A percentile compares a stretch with the other conserved stretches of the same genome.
Evolutionary conservation across 495 filamentous ascomycete species (phyloP).

Genomic region (Trichoderma gamsii): DNA sequence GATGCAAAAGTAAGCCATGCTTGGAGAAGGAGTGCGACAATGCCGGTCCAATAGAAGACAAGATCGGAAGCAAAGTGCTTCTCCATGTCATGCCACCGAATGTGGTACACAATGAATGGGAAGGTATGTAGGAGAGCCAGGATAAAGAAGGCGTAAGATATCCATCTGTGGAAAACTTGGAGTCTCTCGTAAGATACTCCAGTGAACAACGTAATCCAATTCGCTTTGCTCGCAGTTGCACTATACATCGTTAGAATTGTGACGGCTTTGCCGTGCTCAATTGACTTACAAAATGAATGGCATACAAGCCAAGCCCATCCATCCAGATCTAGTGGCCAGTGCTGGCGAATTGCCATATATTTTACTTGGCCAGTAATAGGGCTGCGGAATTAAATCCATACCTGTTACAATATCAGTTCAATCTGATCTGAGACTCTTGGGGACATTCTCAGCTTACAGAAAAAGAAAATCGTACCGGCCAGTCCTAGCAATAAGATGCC

Average conservation of each 20-base stretch:
- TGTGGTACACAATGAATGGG: constrained; percentile 51
- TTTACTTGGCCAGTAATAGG: constrained; percentile 54
- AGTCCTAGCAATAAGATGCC: constrained; percentile 37
- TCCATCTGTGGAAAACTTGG: constrained; percentile 51
- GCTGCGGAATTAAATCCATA: constrained; percentile 45
- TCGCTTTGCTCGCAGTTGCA: constrained; percentile 30
- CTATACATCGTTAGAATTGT: background rate
- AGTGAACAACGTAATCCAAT: constrained; percentile 46
- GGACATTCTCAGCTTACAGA: constrained; percentile 22
- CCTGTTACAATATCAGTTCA: background rate
- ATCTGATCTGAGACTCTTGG: background rate
- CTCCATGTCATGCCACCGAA: constrained; percentile 45
- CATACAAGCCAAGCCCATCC: constrained; percentile 46
- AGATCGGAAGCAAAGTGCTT: constrained; percentile 35
- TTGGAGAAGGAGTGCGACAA: constrained; percentile 49
- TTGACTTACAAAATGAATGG: constrained; percentile 40
- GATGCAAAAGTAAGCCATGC: constrained; percentile 43
- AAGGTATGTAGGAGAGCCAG: constrained; percentile 52
- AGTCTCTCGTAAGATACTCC: constrained; percentile 52
- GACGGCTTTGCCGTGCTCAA: background rate
- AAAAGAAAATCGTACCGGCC: constrained; percentile 42
- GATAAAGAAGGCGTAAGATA: constrained; percentile 47
- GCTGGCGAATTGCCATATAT: constrained; percentile 45
- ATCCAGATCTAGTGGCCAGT: constrained; percentile 46
- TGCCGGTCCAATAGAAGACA: constrained; percentile 50